Base-by-base conservation (phyloP, 139 green algal genomes). In the Mesotaenium endlicherianum region DNA sequence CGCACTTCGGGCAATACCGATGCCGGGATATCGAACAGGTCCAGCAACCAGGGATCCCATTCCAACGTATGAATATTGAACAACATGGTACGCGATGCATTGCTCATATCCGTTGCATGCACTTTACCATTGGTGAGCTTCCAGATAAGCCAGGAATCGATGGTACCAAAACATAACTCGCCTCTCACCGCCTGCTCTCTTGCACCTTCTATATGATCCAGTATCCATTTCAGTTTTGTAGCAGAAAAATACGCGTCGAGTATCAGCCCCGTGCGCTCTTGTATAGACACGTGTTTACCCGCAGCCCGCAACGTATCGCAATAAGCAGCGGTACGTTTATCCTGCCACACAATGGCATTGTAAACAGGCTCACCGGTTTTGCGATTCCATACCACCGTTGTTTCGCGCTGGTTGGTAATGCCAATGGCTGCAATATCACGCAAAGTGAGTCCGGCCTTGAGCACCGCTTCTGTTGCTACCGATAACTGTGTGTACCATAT, bases 91-190 rank as follows among this genome's bases (percentile, higher is more conserved):
- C 96, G 91, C 0, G 91, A 92, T 8, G 96, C 96, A 82, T 99
- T 99, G 45, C 90, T 94, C 2, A 95, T 94, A 58, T 98, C 95
- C 0, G 95, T 98, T 11, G 96, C 92, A 87, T 96, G 93, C 50
- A 77, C 17, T 3, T 55, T 34, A 2, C 91, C 93, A 6, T 93
- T 93, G 3, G 95, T 98, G 8, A 99, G 86, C 40, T 94, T 91
- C 79, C 93, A 98, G 53, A 98, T 93, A 30, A 99, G 90, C 95
- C 96, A 99, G 5, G 86, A 92, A 91, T 99, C 96, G 1, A 99
- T 88, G 34, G 96, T 99, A 40, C 96, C 96, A 82, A 98, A 92
- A 40, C 83, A 57, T 30, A 83, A 53, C 0, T 42, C 77, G 20
- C 89, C 89, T 6, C 58, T 59, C 14, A 75, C 36, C 0, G 88